Evolutionary conservation across 2,329 filamentous ascomycete species (phyloP).

Genomic region (Parascedosporium putredinis): DNA sequence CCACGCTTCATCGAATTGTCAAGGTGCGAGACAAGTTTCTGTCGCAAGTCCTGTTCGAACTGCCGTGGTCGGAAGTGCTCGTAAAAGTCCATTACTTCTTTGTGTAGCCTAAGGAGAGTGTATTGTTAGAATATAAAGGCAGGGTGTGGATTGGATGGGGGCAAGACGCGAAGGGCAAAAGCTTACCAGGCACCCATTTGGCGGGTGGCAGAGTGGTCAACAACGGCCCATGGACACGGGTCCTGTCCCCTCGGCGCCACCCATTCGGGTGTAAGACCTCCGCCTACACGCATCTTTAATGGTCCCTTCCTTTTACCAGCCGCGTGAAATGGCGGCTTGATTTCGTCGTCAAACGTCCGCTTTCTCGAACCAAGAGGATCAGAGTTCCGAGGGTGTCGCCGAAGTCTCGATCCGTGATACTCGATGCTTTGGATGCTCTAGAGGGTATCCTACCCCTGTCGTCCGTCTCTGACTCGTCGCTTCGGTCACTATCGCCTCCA

Average conservation of each 20-base stretch:
- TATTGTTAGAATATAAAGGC: slow-evolving; percentile 2
- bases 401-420: background rate
- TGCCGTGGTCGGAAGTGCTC: slow-evolving; percentile 66
- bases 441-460: slow-evolving; percentile 16
- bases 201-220: slow-evolving; percentile 42
- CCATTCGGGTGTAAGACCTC: slow-evolving; percentile 44
- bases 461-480: slow-evolving; percentile 15
- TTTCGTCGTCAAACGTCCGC: slow-evolving; percentile 60
- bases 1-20: slow-evolving; percentile 44
- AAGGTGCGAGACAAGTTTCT: slow-evolving; percentile 61
- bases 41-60: slow-evolving; percentile 68
- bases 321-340: slow-evolving; percentile 46
- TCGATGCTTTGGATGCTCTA: background rate
- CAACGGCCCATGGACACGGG: slow-evolving; percentile 51
- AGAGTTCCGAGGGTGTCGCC: slow-evolving; percentile 9
- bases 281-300: slow-evolving; percentile 38
- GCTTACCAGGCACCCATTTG: slow-evolving; percentile 48
- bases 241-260: slow-evolving; percentile 28
- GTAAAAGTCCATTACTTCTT: slow-evolving; percentile 84
- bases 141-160: too few species aligned
- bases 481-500: slow-evolving; percentile 46
- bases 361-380: slow-evolving; percentile 55
- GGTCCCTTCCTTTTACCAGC: slow-evolving; percentile 34
- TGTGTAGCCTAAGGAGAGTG: slow-evolving; percentile 60
- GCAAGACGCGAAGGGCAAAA: background rate